Percentiles rank a stretch among this genome's conserved stretches.
Conservation (phyloP, 2,329 filamentous ascomycete species). For the Venturia carpophila region DNA sequence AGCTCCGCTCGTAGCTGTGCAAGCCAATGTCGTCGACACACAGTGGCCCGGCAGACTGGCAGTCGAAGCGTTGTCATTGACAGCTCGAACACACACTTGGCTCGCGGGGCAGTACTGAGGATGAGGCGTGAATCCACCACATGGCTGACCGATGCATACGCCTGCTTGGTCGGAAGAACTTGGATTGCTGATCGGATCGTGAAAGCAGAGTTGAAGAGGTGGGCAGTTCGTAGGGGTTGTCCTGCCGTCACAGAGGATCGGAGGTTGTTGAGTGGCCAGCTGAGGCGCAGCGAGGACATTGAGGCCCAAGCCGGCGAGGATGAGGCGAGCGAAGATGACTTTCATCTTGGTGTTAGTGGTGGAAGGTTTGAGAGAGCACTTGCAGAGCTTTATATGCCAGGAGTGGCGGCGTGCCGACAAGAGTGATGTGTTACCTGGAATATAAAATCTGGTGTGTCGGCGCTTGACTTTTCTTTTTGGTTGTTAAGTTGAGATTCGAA, state of each 20-base stretch:
- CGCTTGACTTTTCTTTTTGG: neutral
- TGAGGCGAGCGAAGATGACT: neutral
- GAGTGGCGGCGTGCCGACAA: neutral
- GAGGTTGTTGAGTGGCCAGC: neutral
- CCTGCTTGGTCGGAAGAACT: neutral
- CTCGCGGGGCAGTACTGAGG: neutral
- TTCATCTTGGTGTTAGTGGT: neutral
- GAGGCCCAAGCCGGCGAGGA: neutral
- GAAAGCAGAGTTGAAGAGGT: constrained; percentile 2
- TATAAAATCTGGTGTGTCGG: neutral
- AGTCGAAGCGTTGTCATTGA: neutral
- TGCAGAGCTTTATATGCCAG: neutral
- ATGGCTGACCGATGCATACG: neutral
- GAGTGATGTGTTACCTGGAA: neutral
- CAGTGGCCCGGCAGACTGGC: constrained; percentile 2
- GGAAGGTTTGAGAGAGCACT: neutral
- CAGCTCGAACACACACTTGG: neutral
- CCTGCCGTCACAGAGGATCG: neutral
- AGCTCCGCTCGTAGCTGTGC: neutral
- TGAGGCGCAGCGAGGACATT: neutral
- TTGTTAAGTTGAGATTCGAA: neutral
- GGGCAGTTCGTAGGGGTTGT: neutral
- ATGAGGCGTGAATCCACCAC: neutral
- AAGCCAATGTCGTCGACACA: neutral
- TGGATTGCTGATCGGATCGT: neutral